phyloP scores from a whole-genome alignment of 768 basidiomycete genomes.

The Termitomyces bulborhizus region DNA sequence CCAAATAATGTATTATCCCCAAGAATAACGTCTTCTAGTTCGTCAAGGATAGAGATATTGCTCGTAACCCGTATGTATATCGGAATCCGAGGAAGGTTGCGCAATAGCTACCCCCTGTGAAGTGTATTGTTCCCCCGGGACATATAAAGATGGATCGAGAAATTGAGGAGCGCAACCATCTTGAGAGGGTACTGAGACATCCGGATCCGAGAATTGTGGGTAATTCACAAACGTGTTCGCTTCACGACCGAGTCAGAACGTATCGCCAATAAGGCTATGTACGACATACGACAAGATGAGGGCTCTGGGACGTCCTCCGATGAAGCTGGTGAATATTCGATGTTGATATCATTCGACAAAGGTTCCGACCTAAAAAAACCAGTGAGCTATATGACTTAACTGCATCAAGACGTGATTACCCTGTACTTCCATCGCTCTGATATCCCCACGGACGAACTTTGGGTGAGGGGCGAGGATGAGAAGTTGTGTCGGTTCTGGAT shows the following conservation, averaged over 20 bases:
- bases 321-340: constrained; percentile 17
- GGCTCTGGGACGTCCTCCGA: constrained; percentile 16
- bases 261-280: not conserved
- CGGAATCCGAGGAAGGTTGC: constrained; percentile 5
- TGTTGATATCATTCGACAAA: constrained; percentile 12
- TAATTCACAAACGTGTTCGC: constrained; percentile 2
- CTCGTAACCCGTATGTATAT: constrained; percentile 6
- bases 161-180: constrained; percentile 9
- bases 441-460: constrained; percentile 17
- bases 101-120: constrained; percentile 2
- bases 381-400: not conserved
- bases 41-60: constrained; percentile 4
- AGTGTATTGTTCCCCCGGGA: constrained; percentile 2
- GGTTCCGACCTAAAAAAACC: constrained; percentile 10
- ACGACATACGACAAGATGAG: constrained; percentile 9
- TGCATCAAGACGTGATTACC: constrained; percentile 10
- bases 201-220: constrained; percentile 1
- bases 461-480: constrained; percentile 5
- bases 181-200: constrained; percentile 2
- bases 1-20: not conserved
- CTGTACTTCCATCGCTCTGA: constrained; percentile 19
- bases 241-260: not conserved
- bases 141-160: constrained; percentile 2
- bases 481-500: constrained; percentile 6
- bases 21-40: not conserved